These are phyloP conservation scores for Rhodotorula sp. DNA, from an alignment of 1,284 basidiomycete genomes.

Conservation along the genomic window DNA sequence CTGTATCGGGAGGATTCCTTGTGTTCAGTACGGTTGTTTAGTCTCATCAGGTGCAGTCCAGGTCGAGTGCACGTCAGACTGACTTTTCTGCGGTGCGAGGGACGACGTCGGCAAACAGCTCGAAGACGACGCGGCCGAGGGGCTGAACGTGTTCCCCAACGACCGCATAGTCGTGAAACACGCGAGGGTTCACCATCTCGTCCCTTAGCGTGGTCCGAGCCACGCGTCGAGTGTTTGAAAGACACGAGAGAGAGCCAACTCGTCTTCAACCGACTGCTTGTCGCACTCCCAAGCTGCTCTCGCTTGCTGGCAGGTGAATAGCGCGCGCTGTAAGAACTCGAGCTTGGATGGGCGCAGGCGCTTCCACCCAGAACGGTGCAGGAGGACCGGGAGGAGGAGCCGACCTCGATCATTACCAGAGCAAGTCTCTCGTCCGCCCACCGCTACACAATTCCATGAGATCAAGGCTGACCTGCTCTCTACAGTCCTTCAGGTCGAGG, in stretches of 20 bases:
- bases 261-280: not conserved
- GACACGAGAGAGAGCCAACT: not conserved
- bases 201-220: too few species aligned
- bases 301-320: not conserved
- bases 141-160: slow-evolving; percentile 52
- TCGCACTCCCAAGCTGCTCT: not conserved
- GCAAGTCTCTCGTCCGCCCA: not conserved
- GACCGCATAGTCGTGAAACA: slow-evolving; percentile 63
- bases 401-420: slow-evolving; percentile 6
- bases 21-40: not conserved
- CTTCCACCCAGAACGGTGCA: not conserved
- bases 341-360: slow-evolving; percentile 6
- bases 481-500: slow-evolving; percentile 42
- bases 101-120: slow-evolving; percentile 69
- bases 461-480: not conserved
- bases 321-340: rapidly evolving
- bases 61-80: not conserved
- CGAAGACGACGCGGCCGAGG: slow-evolving; percentile 74
- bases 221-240: not conserved
- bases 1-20: slow-evolving; percentile 51
- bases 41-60: too few species aligned
- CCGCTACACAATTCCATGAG: not conserved
- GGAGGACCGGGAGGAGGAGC: not conserved
- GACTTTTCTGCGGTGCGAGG: slow-evolving; percentile 80
- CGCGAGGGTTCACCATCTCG: slow-evolving; percentile 58